A percentile compares a stretch with the other conserved stretches of the same genome.
Evolutionary conservation across 2,329 filamentous ascomycete species (phyloP).

Genomic region (Aspergillaceae sp.): DNA sequence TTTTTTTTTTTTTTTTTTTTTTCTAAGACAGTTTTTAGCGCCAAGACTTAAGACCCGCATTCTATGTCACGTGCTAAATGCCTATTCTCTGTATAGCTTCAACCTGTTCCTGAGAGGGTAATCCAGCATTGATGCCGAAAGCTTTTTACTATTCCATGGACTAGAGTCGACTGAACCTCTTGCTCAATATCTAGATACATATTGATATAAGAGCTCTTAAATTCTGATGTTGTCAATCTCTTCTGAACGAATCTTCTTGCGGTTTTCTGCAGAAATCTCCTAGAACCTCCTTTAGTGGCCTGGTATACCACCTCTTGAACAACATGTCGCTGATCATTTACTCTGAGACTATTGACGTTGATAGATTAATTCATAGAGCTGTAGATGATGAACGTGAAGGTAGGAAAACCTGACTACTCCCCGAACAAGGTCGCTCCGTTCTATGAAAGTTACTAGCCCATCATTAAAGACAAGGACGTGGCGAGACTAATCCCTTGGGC

Average conservation of each 20-base stretch:
- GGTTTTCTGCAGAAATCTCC: too few relatives aligned
- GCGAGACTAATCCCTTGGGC: constrained; percentile 2
- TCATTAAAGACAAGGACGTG: constrained; percentile 2
- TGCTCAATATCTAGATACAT: too few relatives aligned
- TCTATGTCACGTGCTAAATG: not conserved
- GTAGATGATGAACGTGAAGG: constrained; percentile 1
- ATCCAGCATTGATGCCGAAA: too few relatives aligned
- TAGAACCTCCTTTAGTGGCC: too few relatives aligned
- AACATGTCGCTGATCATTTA: constrained; percentile 5
- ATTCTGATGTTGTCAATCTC: too few relatives aligned
- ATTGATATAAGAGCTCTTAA: too few relatives aligned
- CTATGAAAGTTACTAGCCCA: not conserved
- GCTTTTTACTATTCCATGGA: too few relatives aligned
- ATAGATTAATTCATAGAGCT: constrained; percentile 1
- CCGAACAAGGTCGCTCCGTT: too few relatives aligned
- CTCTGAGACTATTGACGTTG: constrained; percentile 3
- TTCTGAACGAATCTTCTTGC: too few relatives aligned
- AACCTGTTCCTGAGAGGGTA: not conserved
- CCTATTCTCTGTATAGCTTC: not conserved
- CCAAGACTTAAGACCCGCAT: not conserved
- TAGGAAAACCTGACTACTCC: not conserved
- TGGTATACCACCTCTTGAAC: constrained; percentile 1
- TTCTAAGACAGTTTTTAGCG: constrained; percentile 21
- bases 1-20: constrained; percentile 20
- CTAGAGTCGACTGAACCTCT: too few relatives aligned